phyloP scores from a whole-genome alignment of 2,329 filamentous ascomycete genomes.

The Xylariaceae sp. region DNA sequence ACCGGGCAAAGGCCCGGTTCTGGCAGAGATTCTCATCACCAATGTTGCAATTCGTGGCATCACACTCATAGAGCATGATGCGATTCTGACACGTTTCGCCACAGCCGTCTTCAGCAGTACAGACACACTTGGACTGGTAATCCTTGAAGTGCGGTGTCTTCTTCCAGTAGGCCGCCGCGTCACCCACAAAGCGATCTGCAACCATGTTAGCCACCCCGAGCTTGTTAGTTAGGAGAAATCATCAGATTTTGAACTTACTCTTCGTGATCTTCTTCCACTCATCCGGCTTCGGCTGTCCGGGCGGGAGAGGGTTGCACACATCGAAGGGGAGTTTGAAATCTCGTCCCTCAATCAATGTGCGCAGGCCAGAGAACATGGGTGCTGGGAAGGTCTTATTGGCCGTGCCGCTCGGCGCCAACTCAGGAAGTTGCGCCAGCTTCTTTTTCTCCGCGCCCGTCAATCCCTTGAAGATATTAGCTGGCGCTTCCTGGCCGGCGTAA shows the following conservation, averaged over 20 bases:
- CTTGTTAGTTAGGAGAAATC: background rate
- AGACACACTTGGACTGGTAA: constrained; percentile 73
- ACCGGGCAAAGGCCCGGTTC: constrained; percentile 81
- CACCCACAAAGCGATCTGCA: constrained; percentile 82
- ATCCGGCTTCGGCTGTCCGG: constrained; percentile 83
- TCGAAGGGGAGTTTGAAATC: constrained; percentile 89
- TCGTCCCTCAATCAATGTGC: constrained; percentile 63
- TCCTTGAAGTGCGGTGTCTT: constrained; percentile 69
- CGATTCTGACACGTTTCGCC: constrained; percentile 88
- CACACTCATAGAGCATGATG: constrained; percentile 96
- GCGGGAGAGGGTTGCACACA: constrained; percentile 79
- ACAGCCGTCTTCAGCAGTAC: constrained; percentile 71
- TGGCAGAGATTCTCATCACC: constrained; percentile 62
- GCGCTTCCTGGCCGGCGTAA: constrained; percentile 72
- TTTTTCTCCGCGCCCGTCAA: constrained; percentile 50
- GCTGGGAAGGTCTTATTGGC: constrained; percentile 60
- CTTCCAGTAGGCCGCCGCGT: constrained; percentile 75
- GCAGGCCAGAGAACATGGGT: constrained; percentile 73
- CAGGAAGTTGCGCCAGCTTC: constrained; percentile 43
- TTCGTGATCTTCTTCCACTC: constrained; percentile 90
- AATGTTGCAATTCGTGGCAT: constrained; percentile 79
- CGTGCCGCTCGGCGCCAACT: constrained; percentile 41
- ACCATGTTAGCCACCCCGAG: constrained; percentile 29
- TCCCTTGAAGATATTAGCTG: constrained; percentile 43
- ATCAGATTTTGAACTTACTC: constrained; percentile 52